Conservation (phyloP, 352 stramenopile genomes). For the Pythium aquatile region DNA sequence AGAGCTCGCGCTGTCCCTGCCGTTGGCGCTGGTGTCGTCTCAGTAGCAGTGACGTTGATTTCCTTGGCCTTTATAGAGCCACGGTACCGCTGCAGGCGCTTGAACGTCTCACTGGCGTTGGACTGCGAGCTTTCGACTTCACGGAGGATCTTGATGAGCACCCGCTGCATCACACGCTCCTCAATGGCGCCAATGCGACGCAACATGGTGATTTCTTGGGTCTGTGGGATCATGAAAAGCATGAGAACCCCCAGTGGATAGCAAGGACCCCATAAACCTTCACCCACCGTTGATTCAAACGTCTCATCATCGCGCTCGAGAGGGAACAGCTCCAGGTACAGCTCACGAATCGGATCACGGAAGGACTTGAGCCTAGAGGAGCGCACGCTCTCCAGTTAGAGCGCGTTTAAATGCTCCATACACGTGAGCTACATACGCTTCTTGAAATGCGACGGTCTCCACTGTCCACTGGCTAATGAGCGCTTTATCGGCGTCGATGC, state of each 20-base stretch:
- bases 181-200: conserved; percentile 56
- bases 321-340: conserved; percentile 52
- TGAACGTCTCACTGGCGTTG: conserved; percentile 42
- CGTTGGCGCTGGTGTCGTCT: background rate
- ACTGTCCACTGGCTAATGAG: conserved; percentile 50
- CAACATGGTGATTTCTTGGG: conserved; percentile 40
- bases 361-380: conserved; percentile 43
- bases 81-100: conserved; percentile 48
- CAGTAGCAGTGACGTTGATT: background rate
- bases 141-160: conserved; percentile 54
- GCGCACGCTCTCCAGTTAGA: background rate
- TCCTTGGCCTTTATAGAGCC: conserved; percentile 23
- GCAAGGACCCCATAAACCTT: no score
- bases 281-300: conserved; percentile 40
- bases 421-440: conserved; percentile 34
- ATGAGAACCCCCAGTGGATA: background rate
- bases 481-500: conserved; percentile 45
- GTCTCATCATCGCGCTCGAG: conserved; percentile 36
- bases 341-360: conserved; percentile 51
- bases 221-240: conserved; percentile 17
- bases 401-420: background rate
- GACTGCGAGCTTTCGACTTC: conserved; percentile 32
- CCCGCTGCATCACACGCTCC: conserved; percentile 63
- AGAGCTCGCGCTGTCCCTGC: background rate
- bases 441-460: conserved; percentile 45